Evolutionary conservation across 257 asterid species (phyloP).

Genomic region (Petrea volubilis): DNA sequence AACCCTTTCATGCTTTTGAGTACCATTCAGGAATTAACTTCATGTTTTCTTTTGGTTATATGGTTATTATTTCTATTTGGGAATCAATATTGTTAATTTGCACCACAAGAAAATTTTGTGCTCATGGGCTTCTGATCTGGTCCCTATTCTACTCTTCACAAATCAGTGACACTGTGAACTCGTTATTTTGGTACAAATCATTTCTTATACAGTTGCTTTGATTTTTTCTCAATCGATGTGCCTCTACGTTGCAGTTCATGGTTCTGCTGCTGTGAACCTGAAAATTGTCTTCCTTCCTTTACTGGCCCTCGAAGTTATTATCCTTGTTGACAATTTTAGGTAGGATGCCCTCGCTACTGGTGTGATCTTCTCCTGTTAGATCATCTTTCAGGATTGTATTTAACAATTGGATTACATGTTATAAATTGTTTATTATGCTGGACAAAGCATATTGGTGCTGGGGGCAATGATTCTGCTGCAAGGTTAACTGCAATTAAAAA

Average conservation of each 20-base stretch:
- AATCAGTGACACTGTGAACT: slow-evolving; percentile 7
- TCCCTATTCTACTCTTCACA: slow-evolving; percentile 19
- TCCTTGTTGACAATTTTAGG: slow-evolving; percentile 94
- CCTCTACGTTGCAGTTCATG: slow-evolving; percentile 55
- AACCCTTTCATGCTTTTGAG: slow-evolving; percentile 23
- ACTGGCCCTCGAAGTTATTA: slow-evolving; percentile 73
- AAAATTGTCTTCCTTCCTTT: slow-evolving; percentile 90
- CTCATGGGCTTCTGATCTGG: slow-evolving; percentile 13
- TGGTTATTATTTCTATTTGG: background rate
- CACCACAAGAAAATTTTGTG: background rate
- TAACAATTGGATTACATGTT: slow-evolving; percentile 8
- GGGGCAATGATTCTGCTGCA: background rate
- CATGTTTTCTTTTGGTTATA: background rate
- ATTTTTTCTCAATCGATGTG: slow-evolving; percentile 9
- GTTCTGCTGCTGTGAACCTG: slow-evolving; percentile 72
- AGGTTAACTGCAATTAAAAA: background rate
- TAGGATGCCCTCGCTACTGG: slow-evolving; percentile 31
- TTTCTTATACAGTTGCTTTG: slow-evolving; percentile 15
- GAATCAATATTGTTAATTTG: slow-evolving; percentile 1
- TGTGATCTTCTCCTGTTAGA: slow-evolving; percentile 13
- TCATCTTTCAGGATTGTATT: slow-evolving; percentile 6
- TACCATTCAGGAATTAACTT: slow-evolving; percentile 14
- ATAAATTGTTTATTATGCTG: slow-evolving; percentile 2
- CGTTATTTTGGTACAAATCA: slow-evolving; percentile 6
- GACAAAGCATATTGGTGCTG: slow-evolving; percentile 6